These are phyloP conservation scores for Mortierella sp. DNA, from an alignment of 371 early-diverging fungal species.

Conservation along the genomic window DNA sequence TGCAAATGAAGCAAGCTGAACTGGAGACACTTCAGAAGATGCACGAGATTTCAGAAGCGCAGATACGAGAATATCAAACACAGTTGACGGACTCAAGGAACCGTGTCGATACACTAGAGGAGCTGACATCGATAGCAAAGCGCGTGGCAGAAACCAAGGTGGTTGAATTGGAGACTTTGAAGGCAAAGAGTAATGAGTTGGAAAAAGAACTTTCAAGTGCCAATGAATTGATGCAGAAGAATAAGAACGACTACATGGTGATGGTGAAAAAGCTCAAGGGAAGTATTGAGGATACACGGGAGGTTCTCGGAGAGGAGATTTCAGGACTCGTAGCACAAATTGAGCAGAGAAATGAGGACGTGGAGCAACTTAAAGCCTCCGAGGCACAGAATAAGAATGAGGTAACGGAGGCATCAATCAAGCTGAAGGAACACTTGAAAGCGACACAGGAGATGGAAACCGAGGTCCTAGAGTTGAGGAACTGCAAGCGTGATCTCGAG, in stretches of 20 bases:
- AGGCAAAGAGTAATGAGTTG: slow-evolving; percentile 38
- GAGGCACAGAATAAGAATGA: slow-evolving; percentile 6
- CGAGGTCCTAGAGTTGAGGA: slow-evolving; percentile 15
- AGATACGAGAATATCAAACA: slow-evolving; percentile 62
- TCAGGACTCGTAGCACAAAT: slow-evolving; percentile 12
- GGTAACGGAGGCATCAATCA: neutral
- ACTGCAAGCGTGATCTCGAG: slow-evolving; percentile 14
- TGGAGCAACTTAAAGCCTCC: neutral
- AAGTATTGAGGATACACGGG: slow-evolving; percentile 61
- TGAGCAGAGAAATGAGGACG: slow-evolving; percentile 4
- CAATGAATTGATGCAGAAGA: slow-evolving; percentile 56
- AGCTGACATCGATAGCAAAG: slow-evolving; percentile 58
- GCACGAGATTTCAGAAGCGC: slow-evolving; percentile 65
- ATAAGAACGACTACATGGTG: slow-evolving; percentile 46
- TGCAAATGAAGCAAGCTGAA: slow-evolving; percentile 75
- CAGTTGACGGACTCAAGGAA: slow-evolving; percentile 65
- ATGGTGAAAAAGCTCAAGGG: slow-evolving; percentile 50
- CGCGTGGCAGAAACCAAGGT: slow-evolving; percentile 51
- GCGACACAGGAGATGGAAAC: slow-evolving; percentile 11
- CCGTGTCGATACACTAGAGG: slow-evolving; percentile 63
- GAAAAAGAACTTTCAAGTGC: slow-evolving; percentile 34
- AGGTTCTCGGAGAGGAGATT: slow-evolving; percentile 28
- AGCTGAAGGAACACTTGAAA: slow-evolving; percentile 3
- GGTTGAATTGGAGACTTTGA: slow-evolving; percentile 52
- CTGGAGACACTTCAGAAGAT: slow-evolving; percentile 72